Conservation (phyloP, 2,329 filamentous ascomycete genomes). For the Fusarium armeniacum region DNA sequence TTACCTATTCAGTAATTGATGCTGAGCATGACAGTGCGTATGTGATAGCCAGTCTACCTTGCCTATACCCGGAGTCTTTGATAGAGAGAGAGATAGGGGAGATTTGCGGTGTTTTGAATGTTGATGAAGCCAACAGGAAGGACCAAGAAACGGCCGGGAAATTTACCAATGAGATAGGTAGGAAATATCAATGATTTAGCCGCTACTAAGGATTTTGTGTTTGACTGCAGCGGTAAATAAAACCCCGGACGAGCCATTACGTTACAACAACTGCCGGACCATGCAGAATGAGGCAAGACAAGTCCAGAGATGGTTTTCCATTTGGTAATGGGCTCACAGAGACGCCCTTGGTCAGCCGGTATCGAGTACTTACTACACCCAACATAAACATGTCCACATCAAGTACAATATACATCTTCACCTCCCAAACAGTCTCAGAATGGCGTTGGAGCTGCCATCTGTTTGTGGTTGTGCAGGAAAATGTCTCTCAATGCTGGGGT, state of each 20-base stretch:
- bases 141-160: slow-evolving; percentile 11
- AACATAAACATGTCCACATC: too few species aligned
- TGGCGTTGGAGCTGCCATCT: slow-evolving; percentile 38
- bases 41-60: background rate
- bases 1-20: slow-evolving; percentile 4
- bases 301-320: slow-evolving; percentile 45
- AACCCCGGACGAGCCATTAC: slow-evolving; percentile 50
- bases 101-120: slow-evolving; percentile 33
- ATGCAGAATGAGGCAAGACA: slow-evolving; percentile 52
- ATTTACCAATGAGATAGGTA: slow-evolving; percentile 36
- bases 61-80: slow-evolving; percentile 21
- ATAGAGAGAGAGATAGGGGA: slow-evolving; percentile 48
- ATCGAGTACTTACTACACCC: slow-evolving; percentile 25
- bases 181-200: slow-evolving; percentile 49
- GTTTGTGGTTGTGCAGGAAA: slow-evolving; percentile 37
- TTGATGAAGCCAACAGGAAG: slow-evolving; percentile 23
- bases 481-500: slow-evolving; percentile 36
- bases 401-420: slow-evolving; percentile 29
- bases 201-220: slow-evolving; percentile 19
- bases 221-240: slow-evolving; percentile 35
- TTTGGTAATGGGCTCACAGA: slow-evolving; percentile 51
- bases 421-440: slow-evolving; percentile 12
- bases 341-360: slow-evolving; percentile 43
- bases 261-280: slow-evolving; percentile 51
- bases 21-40: slow-evolving; percentile 11